Evolutionary conservation across 139 green algal genomes (phyloP), one percentile per base, ranked within the genome.

Genomic region (Pleodorina starrii): DNA sequence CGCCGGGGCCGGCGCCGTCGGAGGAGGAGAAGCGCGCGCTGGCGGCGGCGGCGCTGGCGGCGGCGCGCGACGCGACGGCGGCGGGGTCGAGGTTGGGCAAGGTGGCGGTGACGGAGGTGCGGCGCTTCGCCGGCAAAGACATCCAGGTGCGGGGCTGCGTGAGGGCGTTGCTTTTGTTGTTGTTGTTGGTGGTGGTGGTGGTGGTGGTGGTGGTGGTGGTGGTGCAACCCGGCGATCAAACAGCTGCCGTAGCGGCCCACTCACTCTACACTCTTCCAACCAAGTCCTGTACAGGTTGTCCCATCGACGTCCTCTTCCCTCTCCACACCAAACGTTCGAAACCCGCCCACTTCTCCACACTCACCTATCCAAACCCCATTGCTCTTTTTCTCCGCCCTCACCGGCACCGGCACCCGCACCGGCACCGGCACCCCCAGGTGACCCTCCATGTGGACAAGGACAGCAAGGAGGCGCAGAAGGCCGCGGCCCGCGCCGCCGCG

Each of bases 41-140:
- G 77, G 63, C 81, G 69, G 63, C 78, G 21, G 68, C 78, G 27
- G 80, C 69, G 46, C 38, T 71, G 48, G 75, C 54, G 36, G 81
- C 86, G 17, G 36, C 42, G 29, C 84, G 44, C 16, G 79, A 54
- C 2, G 40, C 60, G 9, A 59, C 38, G 40, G 84, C 85, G 21
- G 74, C n/a, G 72, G 66, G 88, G 59, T 91, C 85, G 81, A 38
- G 75, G 29, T 23, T 89, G 54, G 75, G 76, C 68, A 93, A 91
- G 77, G 88, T 93, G 32, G 89, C 88, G 17, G 46, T 95, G 5
- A 94, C 79, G 71, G 91, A 95, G 90, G 92, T 89, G 35, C 90
- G 95, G 2, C 89, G 94, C 12, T 98, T 98, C 94, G 96, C 96
- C 7, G 96, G 96, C 11, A 96, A 98, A 77, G 93, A 97, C 59